Evolutionary conservation across 345 rosid genomes (phyloP).

Genomic region (Ceriops decandra): DNA sequence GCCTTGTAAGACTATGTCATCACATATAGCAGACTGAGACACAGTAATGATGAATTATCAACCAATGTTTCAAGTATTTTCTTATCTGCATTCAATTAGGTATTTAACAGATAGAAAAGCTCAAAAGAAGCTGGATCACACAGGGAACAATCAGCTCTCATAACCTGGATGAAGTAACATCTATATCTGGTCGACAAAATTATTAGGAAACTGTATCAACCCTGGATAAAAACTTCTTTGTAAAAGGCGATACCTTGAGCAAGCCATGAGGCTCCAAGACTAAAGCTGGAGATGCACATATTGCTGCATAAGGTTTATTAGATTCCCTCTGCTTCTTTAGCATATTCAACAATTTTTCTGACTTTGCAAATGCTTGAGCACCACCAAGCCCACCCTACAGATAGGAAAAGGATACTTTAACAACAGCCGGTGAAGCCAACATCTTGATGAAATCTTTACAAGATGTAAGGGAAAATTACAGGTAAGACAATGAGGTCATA

Average conservation of each 20-base stretch:
- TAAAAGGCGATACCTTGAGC: constrained; percentile 55
- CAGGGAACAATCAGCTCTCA: neutral
- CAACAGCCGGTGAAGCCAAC: neutral
- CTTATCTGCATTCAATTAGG: too few species aligned
- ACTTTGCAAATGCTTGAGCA: constrained; percentile 79
- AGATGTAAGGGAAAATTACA: constrained; percentile 34
- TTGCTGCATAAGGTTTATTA: constrained; percentile 85
- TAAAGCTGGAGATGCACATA: constrained; percentile 93
- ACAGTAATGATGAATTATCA: too few species aligned
- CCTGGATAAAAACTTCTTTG: neutral
- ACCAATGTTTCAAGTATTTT: too few species aligned
- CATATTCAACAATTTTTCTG: constrained; percentile 70
- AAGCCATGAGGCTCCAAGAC: constrained; percentile 88
- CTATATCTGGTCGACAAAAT: neutral
- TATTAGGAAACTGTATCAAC: neutral
- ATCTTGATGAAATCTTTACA: neutral
- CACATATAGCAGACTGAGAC: too few species aligned
- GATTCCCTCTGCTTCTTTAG: constrained; percentile 72
- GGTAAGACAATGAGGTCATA: constrained; percentile 87
- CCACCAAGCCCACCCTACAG: constrained; percentile 92
- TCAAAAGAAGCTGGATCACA: neutral
- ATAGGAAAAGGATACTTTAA: neutral
- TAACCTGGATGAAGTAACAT: too few species aligned
- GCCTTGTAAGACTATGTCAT: too few species aligned
- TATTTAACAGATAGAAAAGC: too few species aligned